phyloP scores from a whole-genome alignment of 116 monocot species.

The Phalaenopsis hybrid region DNA sequence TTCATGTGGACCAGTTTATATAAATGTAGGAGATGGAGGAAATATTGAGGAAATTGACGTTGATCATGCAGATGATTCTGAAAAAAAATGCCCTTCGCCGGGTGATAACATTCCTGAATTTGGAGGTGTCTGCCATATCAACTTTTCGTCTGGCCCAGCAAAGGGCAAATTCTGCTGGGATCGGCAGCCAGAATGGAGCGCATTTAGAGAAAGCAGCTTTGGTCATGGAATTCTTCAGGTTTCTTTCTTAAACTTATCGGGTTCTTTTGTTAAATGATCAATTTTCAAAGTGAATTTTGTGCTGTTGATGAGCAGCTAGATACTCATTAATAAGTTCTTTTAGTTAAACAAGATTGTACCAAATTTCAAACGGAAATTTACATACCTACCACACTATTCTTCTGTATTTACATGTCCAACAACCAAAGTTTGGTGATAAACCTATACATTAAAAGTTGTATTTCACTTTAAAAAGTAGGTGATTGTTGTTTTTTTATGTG shows the following conservation, averaged over 20 bases:
- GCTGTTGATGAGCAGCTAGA: no score
- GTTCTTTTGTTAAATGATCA: background rate
- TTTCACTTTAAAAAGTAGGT: no score
- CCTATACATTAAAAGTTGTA: no score
- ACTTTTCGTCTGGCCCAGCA: conserved; percentile 71
- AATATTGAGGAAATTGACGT: conserved; percentile 66
- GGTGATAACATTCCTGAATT: conserved; percentile 53
- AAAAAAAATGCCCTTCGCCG: conserved; percentile 46
- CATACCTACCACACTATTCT: no score
- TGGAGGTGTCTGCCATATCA: conserved; percentile 59
- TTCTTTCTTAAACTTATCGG: background rate
- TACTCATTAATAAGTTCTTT: no score
- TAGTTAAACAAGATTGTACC: no score
- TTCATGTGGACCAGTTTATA: conserved; percentile 71
- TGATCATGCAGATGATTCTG: conserved; percentile 68
- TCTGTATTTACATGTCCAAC: no score
- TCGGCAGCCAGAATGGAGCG: conserved; percentile 76
- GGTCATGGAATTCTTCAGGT: conserved; percentile 90
- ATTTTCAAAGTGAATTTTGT: no score
- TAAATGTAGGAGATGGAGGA: conserved; percentile 78
- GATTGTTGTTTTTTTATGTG: no score
- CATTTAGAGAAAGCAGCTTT: conserved; percentile 80
- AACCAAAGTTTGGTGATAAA: no score
- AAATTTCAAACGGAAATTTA: no score
- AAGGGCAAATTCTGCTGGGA: conserved; percentile 81